Evolutionary conservation across 1,139 yeast genomes (phyloP), one percentile per base, ranked within the genome.

Genomic region (Debaryomycetaceae sp.): DNA sequence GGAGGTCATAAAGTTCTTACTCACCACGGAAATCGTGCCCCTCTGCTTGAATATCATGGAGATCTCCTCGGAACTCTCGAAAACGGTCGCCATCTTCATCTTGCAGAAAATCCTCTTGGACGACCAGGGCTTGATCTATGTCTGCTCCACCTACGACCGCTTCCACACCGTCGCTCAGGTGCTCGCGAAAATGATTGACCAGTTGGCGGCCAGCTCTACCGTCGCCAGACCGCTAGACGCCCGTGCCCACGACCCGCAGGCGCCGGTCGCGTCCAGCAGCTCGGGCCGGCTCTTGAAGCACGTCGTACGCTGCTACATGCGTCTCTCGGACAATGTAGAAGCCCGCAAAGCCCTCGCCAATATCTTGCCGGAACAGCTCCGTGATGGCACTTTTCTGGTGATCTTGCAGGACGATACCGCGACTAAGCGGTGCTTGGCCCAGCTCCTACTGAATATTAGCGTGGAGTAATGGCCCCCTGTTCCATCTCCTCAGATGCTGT

Each of bases 11-110:
- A 80, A 81, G 37, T 90, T 90, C 48, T 60, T 90, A 44, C 64
- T 90, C 27, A 78, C 95, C 10, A 87, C 98, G 0, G 98, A 90
- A 50, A 90, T 90, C 40, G 93, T 90, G 23, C 98, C 98, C 5
- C 60, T 90, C 35, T 90, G 98, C 52, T 62, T 90, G 35, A 78
- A 92, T 43, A 90, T 90, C 34, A 87, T 90, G 95, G 97, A 90
- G 53, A 77, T 90, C 1, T 86, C 95, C 5, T 81, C 95, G 0
- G 98, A 90, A 49, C 68, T 90, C 31, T 79, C 93, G 30, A 90
- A 90, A 50, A 90, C 97, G 0, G 98, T 90, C 26, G 98, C 98
- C 4, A 87, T 90, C 33, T 87, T 87, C 41, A 87, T 90, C 37
- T 77, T 90, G 28, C 97, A 90, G 49, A 90, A 87, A 55, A 87